phyloP scores from a whole-genome alignment of 495 filamentous ascomycete genomes.

The Aspergillus baeticus region DNA sequence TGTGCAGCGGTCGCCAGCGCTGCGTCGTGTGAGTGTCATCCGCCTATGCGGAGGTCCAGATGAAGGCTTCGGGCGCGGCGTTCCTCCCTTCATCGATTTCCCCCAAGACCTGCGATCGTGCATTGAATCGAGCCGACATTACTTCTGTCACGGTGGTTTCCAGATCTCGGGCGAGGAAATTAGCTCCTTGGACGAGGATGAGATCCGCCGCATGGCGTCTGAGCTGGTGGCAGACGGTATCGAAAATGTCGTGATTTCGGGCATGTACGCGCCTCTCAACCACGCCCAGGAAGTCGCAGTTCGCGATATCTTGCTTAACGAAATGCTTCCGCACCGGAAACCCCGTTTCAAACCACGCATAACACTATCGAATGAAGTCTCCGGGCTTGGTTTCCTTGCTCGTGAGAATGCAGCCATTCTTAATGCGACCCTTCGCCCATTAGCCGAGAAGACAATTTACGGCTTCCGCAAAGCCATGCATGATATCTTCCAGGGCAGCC shows the following conservation, averaged over 20 bases:
- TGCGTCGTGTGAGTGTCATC: conserved; percentile 51
- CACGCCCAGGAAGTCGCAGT: conserved; percentile 15
- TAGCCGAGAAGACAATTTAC: conserved; percentile 44
- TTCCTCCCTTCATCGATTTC: conserved; percentile 50
- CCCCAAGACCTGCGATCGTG: conserved; percentile 29
- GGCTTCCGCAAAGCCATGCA: conserved; percentile 43
- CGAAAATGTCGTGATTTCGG: conserved; percentile 52
- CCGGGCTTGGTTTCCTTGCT: conserved; percentile 47
- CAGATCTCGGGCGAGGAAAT: conserved; percentile 26
- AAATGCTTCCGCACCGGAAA: neutral
- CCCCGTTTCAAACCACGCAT: conserved; percentile 11
- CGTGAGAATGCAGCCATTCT: conserved; percentile 55
- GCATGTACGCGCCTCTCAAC: conserved; percentile 59
- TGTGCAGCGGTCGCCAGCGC: conserved; percentile 47
- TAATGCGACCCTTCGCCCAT: conserved; percentile 46
- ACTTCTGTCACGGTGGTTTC: conserved; percentile 22
- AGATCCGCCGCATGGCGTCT: conserved; percentile 11
- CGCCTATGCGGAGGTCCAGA: conserved; percentile 46
- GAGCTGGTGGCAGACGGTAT: conserved; percentile 22
- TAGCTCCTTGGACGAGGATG: conserved; percentile 17
- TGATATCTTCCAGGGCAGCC: conserved; percentile 22
- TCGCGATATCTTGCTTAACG: conserved; percentile 6
- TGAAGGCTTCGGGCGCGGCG: conserved; percentile 48
- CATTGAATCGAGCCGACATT: conserved; percentile 22
- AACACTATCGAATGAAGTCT: conserved; percentile 41